Base-by-base conservation (phyloP, 495 filamentous ascomycete species). In the Daldinia loculata region DNA sequence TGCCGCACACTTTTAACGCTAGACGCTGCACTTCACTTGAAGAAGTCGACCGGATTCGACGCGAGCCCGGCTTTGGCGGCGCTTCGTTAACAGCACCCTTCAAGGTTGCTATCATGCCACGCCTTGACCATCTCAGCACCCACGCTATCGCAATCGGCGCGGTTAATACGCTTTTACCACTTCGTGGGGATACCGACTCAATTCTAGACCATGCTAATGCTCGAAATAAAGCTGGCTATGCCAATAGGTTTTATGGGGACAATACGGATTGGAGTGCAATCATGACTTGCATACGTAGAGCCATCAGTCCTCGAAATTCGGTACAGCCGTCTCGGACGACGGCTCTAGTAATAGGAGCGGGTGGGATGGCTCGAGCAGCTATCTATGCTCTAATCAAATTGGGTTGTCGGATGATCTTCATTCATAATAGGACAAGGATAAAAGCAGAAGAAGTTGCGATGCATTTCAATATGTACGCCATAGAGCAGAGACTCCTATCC, bases 181-280 rank as follows among this genome's bases (percentile, higher is more conserved):
- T 94, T 2, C 86, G 91, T 17, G 87, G 88, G 1, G 78, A 86
- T 6, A 81, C 85, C 5, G 84, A 77, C 27, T 86, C 82, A 3
- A 89, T 92, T 57, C 84, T 90, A 26, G 85, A 89, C n/a, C 85
- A 92, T 45, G 84, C 88, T 39, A 88, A 86, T 72, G 85, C 89
- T 26, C 84, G 90, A 29, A 90, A 90, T 77, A 88, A 86, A 71
- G 83, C 89, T 4, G 91, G 92, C 0, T 80, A 84, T 1, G 85
- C 92, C 4, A 75, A 84, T 55, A 89, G 86, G 4, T 90, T 93
- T 69, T 94, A 92, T 67, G 92, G 92, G 6, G 91, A 94, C 61
- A 95, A 95, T 75, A 95, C 91, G 0, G 92, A 94, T 79, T 95
- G 92, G 90, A 90, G 90, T 27, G 89, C 91, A 14, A 91, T 94